Base-by-base conservation (phyloP, 2,329 filamentous ascomycete species). In the Monosporascus sp. region DNA sequence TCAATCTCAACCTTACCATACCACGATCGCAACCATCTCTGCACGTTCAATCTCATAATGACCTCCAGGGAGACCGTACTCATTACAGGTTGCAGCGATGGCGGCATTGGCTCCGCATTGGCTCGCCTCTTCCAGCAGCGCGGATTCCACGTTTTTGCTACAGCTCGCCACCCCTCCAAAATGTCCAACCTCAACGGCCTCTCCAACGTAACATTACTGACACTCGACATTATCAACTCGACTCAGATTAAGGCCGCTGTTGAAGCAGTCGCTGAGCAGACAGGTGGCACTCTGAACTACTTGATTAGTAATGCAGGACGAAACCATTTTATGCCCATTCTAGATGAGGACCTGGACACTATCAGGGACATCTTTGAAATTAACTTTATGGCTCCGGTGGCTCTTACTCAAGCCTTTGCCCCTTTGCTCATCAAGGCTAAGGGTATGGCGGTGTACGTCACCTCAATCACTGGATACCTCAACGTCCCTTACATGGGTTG, bases 301-400 rank as follows among this genome's bases (percentile, higher is more conserved):
- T 50, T 68, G 3, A 50, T 68, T 47, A 64, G 54, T 50, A 66
- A 66, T 36, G 62, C 64, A 17, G 64, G 61, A 16, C 59, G 58
- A n/a, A 65, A 63, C 37, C 63, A 64, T 46, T 61, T 64, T 45
- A 63, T 64, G 56, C 64, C 65, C 1, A 57, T 64, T 0, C 54
- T 67, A 1, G 64, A 67, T 38, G 62, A 62, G 22, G 46, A 64
- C 40, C 49, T 64, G 16, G 51, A 58, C 4, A 40, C 19, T 9
- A 55, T 59, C 26, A 62, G 57, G 38, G 34, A 58, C 1, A 52
- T 67, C 24, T 69, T 67, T 40, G 65, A 66, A 20, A 62, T 67
- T 27, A 70, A 69, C 49, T 61, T 68, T 55, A 57, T 64, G 9
- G 66, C 60, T n/a, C 60, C 62, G 1, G 59, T 70, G 40, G 61